Conservation (phyloP, 257 asterid species). For the Capsicum chinense region DNA sequence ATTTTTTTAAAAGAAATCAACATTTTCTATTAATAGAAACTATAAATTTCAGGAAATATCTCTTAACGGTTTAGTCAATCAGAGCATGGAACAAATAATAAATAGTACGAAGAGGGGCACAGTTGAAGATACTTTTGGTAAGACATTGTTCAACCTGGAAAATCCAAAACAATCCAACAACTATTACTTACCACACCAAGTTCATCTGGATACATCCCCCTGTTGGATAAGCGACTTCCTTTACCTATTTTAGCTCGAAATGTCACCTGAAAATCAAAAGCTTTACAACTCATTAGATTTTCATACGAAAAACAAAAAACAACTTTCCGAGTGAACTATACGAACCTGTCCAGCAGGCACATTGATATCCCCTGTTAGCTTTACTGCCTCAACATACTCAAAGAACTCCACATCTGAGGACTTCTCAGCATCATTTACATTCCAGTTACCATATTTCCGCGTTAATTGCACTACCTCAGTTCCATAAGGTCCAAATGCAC, state of each 20-base stretch:
- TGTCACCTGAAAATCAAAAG: conserved; percentile 61
- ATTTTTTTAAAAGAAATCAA: not conserved
- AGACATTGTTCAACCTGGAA: conserved; percentile 5
- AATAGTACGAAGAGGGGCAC: not conserved
- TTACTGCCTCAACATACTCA: conserved; percentile 97
- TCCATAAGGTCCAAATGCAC: conserved; percentile 98
- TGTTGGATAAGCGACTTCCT: conserved; percentile 63
- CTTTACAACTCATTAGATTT: conserved; percentile 16
- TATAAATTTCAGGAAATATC: conserved; percentile 2
- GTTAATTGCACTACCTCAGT: conserved; percentile 88
- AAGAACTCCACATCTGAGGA: conserved; percentile 85
- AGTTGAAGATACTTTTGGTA: not conserved
- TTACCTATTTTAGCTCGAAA: conserved; percentile 90
- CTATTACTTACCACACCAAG: conserved; percentile 80
- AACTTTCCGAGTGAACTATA: conserved; percentile 17
- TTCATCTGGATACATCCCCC: conserved; percentile 84
- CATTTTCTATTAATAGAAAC: not conserved
- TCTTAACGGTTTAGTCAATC: not conserved
- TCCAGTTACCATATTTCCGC: conserved; percentile 96
- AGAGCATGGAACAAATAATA: conserved; percentile 18
- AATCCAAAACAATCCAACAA: not conserved
- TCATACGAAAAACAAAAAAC: conserved; percentile 25
- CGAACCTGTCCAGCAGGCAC: conserved; percentile 96
- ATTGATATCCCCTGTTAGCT: conserved; percentile 92
- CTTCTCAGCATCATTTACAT: conserved; percentile 48